Conservation (phyloP, 495 filamentous ascomycete genomes). For the Pyronema domesticum region DNA sequence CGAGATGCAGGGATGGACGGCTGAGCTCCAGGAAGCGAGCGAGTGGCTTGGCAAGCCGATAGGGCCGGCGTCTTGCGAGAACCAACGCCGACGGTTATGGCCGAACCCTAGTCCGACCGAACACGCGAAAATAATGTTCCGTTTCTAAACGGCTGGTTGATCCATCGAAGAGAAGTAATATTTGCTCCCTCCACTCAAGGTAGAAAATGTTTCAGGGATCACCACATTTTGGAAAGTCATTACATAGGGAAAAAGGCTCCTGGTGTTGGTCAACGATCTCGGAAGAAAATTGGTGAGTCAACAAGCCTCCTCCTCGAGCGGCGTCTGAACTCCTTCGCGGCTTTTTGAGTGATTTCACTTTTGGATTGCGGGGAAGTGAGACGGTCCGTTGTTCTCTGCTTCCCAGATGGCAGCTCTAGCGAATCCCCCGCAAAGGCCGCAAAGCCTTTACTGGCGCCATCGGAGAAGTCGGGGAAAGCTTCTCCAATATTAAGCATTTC, state of each 20-base stretch:
- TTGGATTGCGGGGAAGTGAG: conserved; percentile 52
- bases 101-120: too few relatives aligned
- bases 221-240: background rate
- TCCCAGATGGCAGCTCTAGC: conserved; percentile 65
- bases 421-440: conserved; percentile 30
- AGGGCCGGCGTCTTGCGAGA: too few relatives aligned
- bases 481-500: background rate
- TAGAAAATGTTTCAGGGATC: too few relatives aligned
- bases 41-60: too few relatives aligned
- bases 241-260: background rate
- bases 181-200: too few relatives aligned
- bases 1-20: too few relatives aligned
- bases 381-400: conserved; percentile 53
- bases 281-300: background rate
- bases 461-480: background rate
- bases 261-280: background rate
- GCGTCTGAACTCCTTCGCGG: conserved; percentile 68
- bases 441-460: too few relatives aligned
- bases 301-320: conserved; percentile 44
- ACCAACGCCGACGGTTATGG: too few relatives aligned
- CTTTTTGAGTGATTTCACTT: conserved; percentile 61
- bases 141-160: too few relatives aligned
- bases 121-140: too few relatives aligned
- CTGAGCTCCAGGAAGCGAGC: too few relatives aligned
- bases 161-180: too few relatives aligned